Percentiles rank a stretch among this genome's conserved stretches.
phyloP scores from a whole-genome alignment of 2,329 filamentous ascomycete species.

The Epichloe festucae region DNA sequence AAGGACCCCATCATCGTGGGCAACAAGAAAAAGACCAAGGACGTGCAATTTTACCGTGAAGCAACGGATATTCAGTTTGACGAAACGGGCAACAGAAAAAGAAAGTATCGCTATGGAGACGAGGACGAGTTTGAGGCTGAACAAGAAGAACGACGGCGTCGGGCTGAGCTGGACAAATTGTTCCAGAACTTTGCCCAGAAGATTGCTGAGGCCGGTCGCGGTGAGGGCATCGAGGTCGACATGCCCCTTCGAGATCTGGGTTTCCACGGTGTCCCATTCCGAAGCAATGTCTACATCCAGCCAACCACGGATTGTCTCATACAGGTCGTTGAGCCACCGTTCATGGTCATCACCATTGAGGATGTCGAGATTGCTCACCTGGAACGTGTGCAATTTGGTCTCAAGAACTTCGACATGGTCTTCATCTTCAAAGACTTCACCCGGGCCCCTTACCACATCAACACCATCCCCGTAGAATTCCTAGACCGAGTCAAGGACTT shows the following conservation, averaged over 20 bases:
- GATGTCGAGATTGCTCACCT: slow-evolving; percentile 95
- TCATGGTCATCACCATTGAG: slow-evolving; percentile 87
- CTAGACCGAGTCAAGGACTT: slow-evolving; percentile 95
- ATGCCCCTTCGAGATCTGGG: slow-evolving; percentile 94
- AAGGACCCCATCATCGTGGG: slow-evolving; percentile 97
- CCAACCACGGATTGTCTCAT: slow-evolving; percentile 95
- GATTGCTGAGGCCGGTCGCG: slow-evolving; percentile 88
- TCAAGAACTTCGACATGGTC: slow-evolving; percentile 98
- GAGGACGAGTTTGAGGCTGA: slow-evolving; percentile 98
- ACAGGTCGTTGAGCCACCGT: slow-evolving; percentile 91
- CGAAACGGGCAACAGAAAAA: slow-evolving; percentile 94
- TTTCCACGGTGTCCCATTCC: slow-evolving; percentile 91
- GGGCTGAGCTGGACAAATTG: slow-evolving; percentile 84
- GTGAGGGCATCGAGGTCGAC: slow-evolving; percentile 72
- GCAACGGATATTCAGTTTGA: slow-evolving; percentile 98
- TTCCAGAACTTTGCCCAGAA: slow-evolving; percentile 97
- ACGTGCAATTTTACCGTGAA: slow-evolving; percentile 96
- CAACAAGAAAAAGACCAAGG: slow-evolving; percentile 95
- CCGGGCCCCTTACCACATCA: slow-evolving; percentile 82
- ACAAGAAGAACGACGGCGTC: slow-evolving; percentile 84
- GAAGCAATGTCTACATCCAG: slow-evolving; percentile 89
- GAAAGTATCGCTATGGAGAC: slow-evolving; percentile 93
- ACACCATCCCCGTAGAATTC: slow-evolving; percentile 93
- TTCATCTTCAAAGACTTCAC: slow-evolving; percentile 97
- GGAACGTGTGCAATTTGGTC: slow-evolving; percentile 88